A percentile compares a stretch with the other conserved stretches of the same genome.
Conservation (phyloP, 2,329 filamentous ascomycete species). For the Tolypocladium tundrense region DNA sequence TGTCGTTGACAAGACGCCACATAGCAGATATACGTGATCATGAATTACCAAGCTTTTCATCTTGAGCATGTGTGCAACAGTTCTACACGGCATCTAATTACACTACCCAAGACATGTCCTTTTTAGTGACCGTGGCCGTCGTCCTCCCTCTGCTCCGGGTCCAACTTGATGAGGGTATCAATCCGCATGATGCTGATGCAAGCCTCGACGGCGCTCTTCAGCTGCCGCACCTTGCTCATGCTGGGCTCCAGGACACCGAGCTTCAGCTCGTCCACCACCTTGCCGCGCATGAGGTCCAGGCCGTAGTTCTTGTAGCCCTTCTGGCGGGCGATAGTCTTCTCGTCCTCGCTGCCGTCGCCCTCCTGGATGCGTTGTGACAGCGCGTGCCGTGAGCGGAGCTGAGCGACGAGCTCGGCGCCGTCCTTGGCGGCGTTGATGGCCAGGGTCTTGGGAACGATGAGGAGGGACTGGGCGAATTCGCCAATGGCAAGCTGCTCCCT, state of each 20-base stretch:
- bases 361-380: conserved; percentile 87
- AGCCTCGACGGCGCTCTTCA: conserved; percentile 97
- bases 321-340: conserved; percentile 82
- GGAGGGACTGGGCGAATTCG: conserved; percentile 90
- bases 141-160: conserved; percentile 72
- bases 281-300: conserved; percentile 78
- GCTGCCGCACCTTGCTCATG: conserved; percentile 95
- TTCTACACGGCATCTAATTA: background rate
- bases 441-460: conserved; percentile 91
- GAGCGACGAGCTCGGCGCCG: conserved; percentile 85
- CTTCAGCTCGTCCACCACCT: conserved; percentile 89
- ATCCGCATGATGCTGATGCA: conserved; percentile 99
- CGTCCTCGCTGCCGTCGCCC: conserved; percentile 72
- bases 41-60: too few species aligned
- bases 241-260: conserved; percentile 91
- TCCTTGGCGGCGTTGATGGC: conserved; percentile 97
- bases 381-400: conserved; percentile 88
- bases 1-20: background rate
- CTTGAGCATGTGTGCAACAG: background rate
- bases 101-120: background rate
- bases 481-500: conserved; percentile 96
- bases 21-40: background rate
- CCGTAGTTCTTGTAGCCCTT: conserved; percentile 99
- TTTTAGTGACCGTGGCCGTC: conserved; percentile 75
- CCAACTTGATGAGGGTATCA: conserved; percentile 95